Conservation (phyloP, 768 basidiomycete genomes). For the Podaxis rugospora region DNA sequence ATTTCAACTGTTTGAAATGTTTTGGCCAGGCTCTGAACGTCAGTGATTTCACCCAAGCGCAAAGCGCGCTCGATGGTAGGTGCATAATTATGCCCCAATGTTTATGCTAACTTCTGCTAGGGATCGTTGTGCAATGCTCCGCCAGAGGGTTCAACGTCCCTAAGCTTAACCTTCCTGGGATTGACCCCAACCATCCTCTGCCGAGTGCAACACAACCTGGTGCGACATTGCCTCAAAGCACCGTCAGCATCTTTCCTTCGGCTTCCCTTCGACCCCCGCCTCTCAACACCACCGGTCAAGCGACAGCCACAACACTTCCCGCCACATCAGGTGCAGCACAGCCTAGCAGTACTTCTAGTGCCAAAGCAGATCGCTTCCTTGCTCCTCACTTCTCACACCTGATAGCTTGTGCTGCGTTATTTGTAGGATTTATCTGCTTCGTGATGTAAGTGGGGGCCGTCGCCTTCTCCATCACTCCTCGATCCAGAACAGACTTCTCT, state of each 20-base stretch:
- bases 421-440: neutral
- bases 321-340: slow-evolving; percentile 4
- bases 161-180: slow-evolving; percentile 24
- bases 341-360: neutral
- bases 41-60: slow-evolving; percentile 24
- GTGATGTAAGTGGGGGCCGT: neutral
- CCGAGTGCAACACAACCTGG: neutral
- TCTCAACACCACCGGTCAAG: neutral
- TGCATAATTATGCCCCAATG: neutral
- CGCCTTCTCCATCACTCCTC: neutral
- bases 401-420: neutral
- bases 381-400: slow-evolving; percentile 10
- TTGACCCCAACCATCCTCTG: slow-evolving; percentile 21
- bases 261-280: neutral
- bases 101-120: neutral
- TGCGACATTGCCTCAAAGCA: neutral
- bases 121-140: slow-evolving; percentile 9
- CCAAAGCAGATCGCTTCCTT: neutral
- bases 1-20: slow-evolving; percentile 31
- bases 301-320: neutral
- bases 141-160: slow-evolving; percentile 15
- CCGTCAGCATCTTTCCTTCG: neutral
- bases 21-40: slow-evolving; percentile 23
- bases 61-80: slow-evolving; percentile 23
- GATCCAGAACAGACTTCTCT: neutral